Base-by-base conservation (phyloP, 116 monocot species). In the Phalaenopsis hybrid region DNA sequence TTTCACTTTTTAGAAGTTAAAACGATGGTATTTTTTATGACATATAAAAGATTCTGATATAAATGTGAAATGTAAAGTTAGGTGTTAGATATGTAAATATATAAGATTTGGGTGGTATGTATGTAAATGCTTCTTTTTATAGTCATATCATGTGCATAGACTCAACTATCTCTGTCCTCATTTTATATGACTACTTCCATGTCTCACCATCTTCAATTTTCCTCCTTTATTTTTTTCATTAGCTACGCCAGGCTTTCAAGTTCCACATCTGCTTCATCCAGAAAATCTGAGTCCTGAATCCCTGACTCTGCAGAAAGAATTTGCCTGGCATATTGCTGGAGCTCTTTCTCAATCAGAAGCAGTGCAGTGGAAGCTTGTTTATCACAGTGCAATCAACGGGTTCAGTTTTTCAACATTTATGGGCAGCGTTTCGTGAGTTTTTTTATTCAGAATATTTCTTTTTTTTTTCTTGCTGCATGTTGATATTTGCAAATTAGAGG, bases 311-410 rank as follows among this genome's bases (percentile, higher is more conserved):
- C 93, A 79, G 80, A 89, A 86, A 81, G 98, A 94, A 87, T 89
- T 89, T 92, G 98, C 93, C 37, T 98, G 98, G 95, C 98, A 93
- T 81, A 90, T 98, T 84, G 95, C 84, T 78, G 98, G 98, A 77
- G 84, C 83, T 16, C 90, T 98, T 83, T 76, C 93, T 74, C 92
- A 89, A 74, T 37, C 81, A 18, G 93, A 93, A 59, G 28, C 86
- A 61, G 90, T 85, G 81, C 89, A 92, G 34, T 98, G 98, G 98
- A 93, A 86, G 78, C 98, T 98, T 81, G 79, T 98, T 75, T 98
- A 98, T 63, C 91, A 94, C 59, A 95, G 95, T 77, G 83, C 90
- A 76, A 81, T 87, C 79, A 78, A 93, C 88, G 98, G 98, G 25
- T 79, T 89, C n/a, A 98, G 98, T 83, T 93, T 95, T 88, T 87